Evolutionary conservation across 768 basidiomycete genomes (phyloP).

Genomic region (Suillus placidus): DNA sequence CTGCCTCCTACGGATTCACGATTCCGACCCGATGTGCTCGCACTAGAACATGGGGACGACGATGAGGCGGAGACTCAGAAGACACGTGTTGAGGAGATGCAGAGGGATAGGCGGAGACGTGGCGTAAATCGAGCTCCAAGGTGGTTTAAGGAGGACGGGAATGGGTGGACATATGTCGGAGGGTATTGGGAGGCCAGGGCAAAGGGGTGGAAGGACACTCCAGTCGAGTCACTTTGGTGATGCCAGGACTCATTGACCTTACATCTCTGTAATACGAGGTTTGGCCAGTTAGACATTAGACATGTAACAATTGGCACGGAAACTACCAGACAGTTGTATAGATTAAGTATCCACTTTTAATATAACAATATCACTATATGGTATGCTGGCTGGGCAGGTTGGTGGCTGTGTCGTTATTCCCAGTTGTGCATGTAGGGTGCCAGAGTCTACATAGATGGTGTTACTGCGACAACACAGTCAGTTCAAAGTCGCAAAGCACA

Average conservation of each 20-base stretch:
- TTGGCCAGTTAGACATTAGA: no score
- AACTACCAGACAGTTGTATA: no score
- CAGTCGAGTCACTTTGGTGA: slow-evolving; percentile 67
- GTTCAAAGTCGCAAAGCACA: no score
- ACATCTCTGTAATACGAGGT: background rate
- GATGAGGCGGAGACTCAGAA: slow-evolving; percentile 77
- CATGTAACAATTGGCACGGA: no score
- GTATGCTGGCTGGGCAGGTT: no score
- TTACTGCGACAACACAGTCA: no score
- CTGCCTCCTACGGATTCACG: slow-evolving; percentile 84
- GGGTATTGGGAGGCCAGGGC: slow-evolving; percentile 83
- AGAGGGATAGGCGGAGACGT: slow-evolving; percentile 67
- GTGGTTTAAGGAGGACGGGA: slow-evolving; percentile 74
- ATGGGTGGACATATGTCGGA: slow-evolving; percentile 77
- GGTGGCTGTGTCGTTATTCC: no score
- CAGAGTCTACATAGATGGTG: no score
- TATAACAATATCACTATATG: no score
- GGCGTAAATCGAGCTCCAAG: slow-evolving; percentile 63
- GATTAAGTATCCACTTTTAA: no score
- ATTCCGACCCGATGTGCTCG: slow-evolving; percentile 78
- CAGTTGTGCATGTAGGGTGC: no score
- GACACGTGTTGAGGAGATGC: slow-evolving; percentile 69
- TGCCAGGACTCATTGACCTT: background rate
- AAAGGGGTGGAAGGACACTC: slow-evolving; percentile 59
- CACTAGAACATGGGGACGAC: slow-evolving; percentile 76